These are phyloP conservation scores for Lachnellula occidentalis DNA, from an alignment of 2,329 filamentous ascomycete species.

Conservation along the genomic window DNA sequence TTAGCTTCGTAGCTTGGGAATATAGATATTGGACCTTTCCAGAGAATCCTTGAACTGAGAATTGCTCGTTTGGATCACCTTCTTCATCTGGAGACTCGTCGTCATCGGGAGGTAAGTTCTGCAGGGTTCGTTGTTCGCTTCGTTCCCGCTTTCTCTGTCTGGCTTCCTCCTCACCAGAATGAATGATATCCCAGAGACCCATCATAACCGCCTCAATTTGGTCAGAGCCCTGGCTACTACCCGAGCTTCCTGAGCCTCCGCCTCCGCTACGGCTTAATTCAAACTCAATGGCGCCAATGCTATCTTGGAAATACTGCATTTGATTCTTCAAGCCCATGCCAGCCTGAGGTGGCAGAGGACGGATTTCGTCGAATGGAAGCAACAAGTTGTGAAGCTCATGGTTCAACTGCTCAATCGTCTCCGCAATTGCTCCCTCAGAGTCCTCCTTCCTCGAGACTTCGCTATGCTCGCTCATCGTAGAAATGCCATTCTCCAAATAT, in stretches of 20 bases:
- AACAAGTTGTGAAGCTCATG: conserved; percentile 57
- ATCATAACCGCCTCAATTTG: conserved; percentile 50
- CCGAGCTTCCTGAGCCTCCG: conserved; percentile 5
- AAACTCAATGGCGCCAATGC: conserved; percentile 45
- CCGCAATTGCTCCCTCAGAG: conserved; percentile 35
- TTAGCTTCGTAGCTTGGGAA: conserved; percentile 66
- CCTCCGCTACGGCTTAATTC: conserved; percentile 23
- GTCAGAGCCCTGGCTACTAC: conserved; percentile 32
- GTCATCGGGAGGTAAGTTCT: conserved; percentile 53
- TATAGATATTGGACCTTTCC: conserved; percentile 75
- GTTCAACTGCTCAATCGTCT: conserved; percentile 58
- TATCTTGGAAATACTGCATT: conserved; percentile 60
- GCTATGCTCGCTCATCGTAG: conserved; percentile 52
- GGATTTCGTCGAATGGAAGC: conserved; percentile 39
- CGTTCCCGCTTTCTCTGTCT: conserved; percentile 50
- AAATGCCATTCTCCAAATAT: conserved; percentile 64
- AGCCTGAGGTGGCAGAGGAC: conserved; percentile 53
- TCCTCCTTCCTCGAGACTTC: conserved; percentile 16
- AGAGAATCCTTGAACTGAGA: conserved; percentile 71
- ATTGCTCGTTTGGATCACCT: conserved; percentile 53
- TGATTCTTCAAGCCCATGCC: conserved; percentile 60
- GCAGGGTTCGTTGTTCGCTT: conserved; percentile 47
- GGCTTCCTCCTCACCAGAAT: conserved; percentile 46
- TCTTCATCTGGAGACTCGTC: conserved; percentile 59
- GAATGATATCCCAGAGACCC: conserved; percentile 48